Evolutionary conservation across 2,329 filamentous ascomycete genomes (phyloP).

Genomic region (Penicillium corylophilum): DNA sequence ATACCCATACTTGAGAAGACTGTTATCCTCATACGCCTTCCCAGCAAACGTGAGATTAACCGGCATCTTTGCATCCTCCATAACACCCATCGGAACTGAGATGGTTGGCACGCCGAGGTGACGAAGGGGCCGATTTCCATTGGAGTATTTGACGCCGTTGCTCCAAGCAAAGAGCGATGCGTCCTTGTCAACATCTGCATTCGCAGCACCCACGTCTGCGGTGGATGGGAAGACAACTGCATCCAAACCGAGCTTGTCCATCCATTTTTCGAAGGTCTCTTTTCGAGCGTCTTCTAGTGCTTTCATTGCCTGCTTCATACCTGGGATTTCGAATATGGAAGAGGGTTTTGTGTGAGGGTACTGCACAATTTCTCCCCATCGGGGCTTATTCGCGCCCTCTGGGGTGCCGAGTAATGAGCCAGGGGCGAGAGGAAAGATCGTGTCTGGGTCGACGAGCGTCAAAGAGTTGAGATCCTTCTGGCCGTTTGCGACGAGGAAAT

Average conservation of each 20-base stretch:
- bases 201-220: constrained; percentile 51
- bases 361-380: constrained; percentile 29
- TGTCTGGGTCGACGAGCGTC: constrained; percentile 39
- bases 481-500: constrained; percentile 48
- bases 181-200: constrained; percentile 44
- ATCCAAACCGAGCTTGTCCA: constrained; percentile 45
- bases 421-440: constrained; percentile 39
- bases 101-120: constrained; percentile 58
- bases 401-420: constrained; percentile 25
- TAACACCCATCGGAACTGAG: constrained; percentile 54
- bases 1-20: constrained; percentile 27
- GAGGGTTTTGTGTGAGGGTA: constrained; percentile 27
- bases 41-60: constrained; percentile 55
- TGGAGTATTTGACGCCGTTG: constrained; percentile 56
- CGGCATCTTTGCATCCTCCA: constrained; percentile 51
- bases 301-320: constrained; percentile 42
- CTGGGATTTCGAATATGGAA: constrained; percentile 44
- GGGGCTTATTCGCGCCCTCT: constrained; percentile 24
- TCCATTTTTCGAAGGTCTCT: constrained; percentile 53
- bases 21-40: constrained; percentile 48
- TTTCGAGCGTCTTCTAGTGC: constrained; percentile 52
- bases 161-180: constrained; percentile 41
- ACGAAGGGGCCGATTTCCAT: constrained; percentile 54
- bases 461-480: constrained; percentile 43
- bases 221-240: constrained; percentile 52